Percentiles rank a stretch among this genome's conserved stretches.
phyloP scores from a whole-genome alignment of 164 flowering plant species.

The Kingdonia uniflora region DNA sequence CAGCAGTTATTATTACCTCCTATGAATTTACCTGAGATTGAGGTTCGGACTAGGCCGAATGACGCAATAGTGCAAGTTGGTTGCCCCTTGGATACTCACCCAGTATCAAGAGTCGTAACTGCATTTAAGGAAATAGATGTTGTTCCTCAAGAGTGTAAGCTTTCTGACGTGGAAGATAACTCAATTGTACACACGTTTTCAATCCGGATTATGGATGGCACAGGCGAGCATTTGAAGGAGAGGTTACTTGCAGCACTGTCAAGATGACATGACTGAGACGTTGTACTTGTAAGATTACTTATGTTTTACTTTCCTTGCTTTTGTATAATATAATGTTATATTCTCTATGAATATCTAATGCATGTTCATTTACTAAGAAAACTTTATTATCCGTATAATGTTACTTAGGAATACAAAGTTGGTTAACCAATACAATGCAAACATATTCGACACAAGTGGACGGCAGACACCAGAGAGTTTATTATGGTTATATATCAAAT shows the following conservation, averaged over 20 bases:
- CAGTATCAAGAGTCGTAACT: conserved; percentile 39
- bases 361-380: too few species aligned
- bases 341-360: too few species aligned
- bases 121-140: conserved; percentile 44
- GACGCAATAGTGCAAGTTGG: conserved; percentile 49
- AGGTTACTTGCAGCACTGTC: conserved; percentile 47
- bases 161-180: conserved; percentile 30
- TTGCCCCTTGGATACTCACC: conserved; percentile 61
- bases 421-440: too few species aligned
- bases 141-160: conserved; percentile 29
- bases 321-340: too few species aligned
- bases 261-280: conserved; percentile 20
- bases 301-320: too few species aligned
- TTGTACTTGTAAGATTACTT: conserved; percentile 17
- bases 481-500: too few species aligned
- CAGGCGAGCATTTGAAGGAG: conserved; percentile 55
- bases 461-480: too few species aligned
- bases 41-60: conserved; percentile 42
- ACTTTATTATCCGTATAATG: too few species aligned
- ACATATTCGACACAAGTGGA: too few species aligned
- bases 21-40: conserved; percentile 31
- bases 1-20: neutral
- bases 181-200: conserved; percentile 60
- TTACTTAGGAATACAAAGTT: too few species aligned
- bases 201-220: conserved; percentile 31